phyloP scores from a whole-genome alignment of 306 rosid genomes.

The Begonia masoniana region DNA sequence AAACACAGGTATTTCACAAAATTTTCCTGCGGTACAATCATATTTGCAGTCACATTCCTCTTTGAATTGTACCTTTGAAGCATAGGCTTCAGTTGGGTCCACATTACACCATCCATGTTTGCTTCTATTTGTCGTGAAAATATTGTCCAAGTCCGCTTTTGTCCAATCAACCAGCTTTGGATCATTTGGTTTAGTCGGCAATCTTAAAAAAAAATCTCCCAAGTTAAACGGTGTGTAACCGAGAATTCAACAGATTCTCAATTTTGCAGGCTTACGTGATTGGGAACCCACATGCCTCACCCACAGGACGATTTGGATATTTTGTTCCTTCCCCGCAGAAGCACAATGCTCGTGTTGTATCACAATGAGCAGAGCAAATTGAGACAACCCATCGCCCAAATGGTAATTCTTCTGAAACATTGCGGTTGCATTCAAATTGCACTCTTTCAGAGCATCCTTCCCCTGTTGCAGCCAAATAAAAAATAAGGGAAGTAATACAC shows the following conservation, averaged over 20 bases:
- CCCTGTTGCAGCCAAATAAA: constrained; percentile 26
- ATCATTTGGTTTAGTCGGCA: constrained; percentile 51
- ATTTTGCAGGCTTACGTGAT: constrained; percentile 37
- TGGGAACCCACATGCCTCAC: constrained; percentile 90
- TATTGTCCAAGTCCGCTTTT: constrained; percentile 50
- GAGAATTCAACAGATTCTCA: constrained; percentile 10
- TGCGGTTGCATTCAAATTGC: constrained; percentile 60
- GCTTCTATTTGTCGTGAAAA: constrained; percentile 65
- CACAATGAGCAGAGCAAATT: constrained; percentile 80
- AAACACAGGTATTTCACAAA: constrained; percentile 71
- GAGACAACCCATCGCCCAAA: constrained; percentile 92
- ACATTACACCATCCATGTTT: constrained; percentile 92
- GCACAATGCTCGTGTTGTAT: constrained; percentile 91
- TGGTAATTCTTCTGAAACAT: constrained; percentile 38
- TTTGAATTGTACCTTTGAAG: constrained; percentile 53
- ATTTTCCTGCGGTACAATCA: constrained; percentile 58
- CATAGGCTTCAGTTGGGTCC: constrained; percentile 75
- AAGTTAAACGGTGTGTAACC: not conserved
- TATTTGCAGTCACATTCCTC: constrained; percentile 85
- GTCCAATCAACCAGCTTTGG: constrained; percentile 58
- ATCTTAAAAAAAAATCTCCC: constrained; percentile 30
- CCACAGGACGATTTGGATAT: constrained; percentile 87
- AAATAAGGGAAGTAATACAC: too few relatives aligned
- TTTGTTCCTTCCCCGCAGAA: constrained; percentile 96
- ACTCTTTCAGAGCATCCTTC: constrained; percentile 59